phyloP scores from a whole-genome alignment of 345 rosid genomes.

The Linum trigynum region DNA sequence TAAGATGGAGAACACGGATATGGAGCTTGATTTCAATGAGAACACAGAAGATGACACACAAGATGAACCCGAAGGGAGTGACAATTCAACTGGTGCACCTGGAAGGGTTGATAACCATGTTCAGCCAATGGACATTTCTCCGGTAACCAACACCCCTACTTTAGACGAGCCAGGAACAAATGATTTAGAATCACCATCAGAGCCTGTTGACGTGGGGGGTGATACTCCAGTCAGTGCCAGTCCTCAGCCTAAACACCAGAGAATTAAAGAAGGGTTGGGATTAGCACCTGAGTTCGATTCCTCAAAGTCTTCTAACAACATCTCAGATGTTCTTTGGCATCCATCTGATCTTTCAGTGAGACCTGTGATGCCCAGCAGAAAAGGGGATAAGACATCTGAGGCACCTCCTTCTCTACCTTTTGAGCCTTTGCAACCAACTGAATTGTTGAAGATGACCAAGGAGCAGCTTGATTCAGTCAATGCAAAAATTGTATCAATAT shows the following conservation, averaged over 20 bases:
- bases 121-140: constrained; percentile 28
- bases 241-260: constrained; percentile 53
- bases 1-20: constrained; percentile 84
- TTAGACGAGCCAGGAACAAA: constrained; percentile 39
- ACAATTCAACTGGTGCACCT: constrained; percentile 28
- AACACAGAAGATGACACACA: constrained; percentile 61
- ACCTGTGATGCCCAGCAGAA: constrained; percentile 96
- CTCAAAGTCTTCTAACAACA: constrained; percentile 45
- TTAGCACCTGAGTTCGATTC: constrained; percentile 44
- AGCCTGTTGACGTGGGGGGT: constrained; percentile 44
- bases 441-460: constrained; percentile 65
- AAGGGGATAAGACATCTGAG: constrained; percentile 63
- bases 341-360: constrained; percentile 89
- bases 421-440: constrained; percentile 60
- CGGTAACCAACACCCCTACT: constrained; percentile 29
- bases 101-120: constrained; percentile 36
- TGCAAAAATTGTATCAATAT: constrained; percentile 44
- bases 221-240: constrained; percentile 54
- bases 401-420: constrained; percentile 65
- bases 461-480: constrained; percentile 60
- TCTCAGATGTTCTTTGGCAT: constrained; percentile 79
- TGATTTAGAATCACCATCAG: constrained; percentile 50
- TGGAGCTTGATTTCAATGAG: constrained; percentile 98
- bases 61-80: constrained; percentile 65
- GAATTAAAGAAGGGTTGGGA: constrained; percentile 45